Evolutionary conservation across 306 rosid genomes (phyloP).

Genomic region (Amphicarpaea edgeworthii): DNA sequence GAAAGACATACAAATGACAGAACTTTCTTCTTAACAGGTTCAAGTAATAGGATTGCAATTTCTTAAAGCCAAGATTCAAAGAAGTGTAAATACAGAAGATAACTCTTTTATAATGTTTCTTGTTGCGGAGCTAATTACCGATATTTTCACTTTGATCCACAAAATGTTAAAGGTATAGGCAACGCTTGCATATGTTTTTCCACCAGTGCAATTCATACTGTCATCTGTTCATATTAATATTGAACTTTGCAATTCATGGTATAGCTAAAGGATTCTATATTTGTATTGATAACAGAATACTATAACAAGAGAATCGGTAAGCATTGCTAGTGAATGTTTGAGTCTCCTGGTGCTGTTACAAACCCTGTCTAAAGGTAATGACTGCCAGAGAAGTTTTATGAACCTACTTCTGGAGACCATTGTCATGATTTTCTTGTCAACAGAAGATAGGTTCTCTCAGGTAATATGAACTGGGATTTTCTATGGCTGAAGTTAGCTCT

Average conservation of each 20-base stretch:
- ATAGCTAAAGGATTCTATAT: conserved; percentile 40
- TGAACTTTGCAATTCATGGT: conserved; percentile 12
- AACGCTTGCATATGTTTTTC: conserved; percentile 30
- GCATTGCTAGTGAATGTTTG: conserved; percentile 75
- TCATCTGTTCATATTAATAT: conserved; percentile 14
- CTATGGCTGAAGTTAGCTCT: conserved; percentile 18
- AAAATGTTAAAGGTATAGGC: conserved; percentile 68
- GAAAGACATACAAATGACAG: conserved; percentile 44
- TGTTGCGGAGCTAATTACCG: conserved; percentile 74
- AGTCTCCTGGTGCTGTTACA: conserved; percentile 82
- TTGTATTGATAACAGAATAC: conserved; percentile 67
- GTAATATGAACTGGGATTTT: conserved; percentile 54
- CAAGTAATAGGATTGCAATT: conserved; percentile 84
- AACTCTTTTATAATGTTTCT: conserved; percentile 66
- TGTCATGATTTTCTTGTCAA: conserved; percentile 70
- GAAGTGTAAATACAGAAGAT: conserved; percentile 61
- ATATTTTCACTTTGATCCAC: conserved; percentile 66
- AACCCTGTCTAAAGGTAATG: conserved; percentile 64
- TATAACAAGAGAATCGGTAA: conserved; percentile 74
- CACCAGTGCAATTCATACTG: conserved; percentile 25
- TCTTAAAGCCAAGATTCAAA: conserved; percentile 75
- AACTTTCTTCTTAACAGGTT: conserved; percentile 64
- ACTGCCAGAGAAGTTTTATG: conserved; percentile 73
- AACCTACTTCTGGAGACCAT: conserved; percentile 80
- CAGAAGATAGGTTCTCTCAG: conserved; percentile 66